Evolutionary conservation across 2,329 filamentous ascomycete genomes (phyloP), one percentile per base, ranked within the genome.

Genomic region (Alternaria brassicicola): DNA sequence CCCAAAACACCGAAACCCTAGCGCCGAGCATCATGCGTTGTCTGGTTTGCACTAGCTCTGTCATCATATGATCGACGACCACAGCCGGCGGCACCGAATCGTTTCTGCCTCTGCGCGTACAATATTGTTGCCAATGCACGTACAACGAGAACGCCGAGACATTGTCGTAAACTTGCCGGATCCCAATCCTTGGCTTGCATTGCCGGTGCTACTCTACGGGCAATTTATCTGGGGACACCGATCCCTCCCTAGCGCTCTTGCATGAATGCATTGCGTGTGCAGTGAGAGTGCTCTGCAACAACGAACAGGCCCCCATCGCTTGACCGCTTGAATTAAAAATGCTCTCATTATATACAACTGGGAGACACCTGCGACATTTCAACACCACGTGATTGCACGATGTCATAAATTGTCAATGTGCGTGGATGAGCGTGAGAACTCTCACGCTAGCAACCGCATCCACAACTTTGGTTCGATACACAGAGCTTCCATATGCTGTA

Each of bases 41-140:
- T 6, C 12, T 15, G 21, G 12, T 42, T 64, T 63, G 80, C 55
- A 78, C 33, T 28, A 23, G 15, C 19, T 30, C 31, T 26, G 72
- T 48, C 26, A 35, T 9, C 21, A 28, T 28, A 47, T 31, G 4
- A 28, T 38, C 35, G 35, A 19, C 35, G 4, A 5, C 21, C 35
- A 21, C 17, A 38, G 17, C 35, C 10, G 35, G 5, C 35, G 35
- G 35, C 17, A 38, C 10, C 35, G 9, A 17, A 38, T 21, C 35
- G 8, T 19, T 12, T 12, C 35, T 38, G 35, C 35, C 12, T 9
- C 28, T 30, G 30, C 30, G 30, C 12, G 51, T 55, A 33, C 46
- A 33, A 25, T 47, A 58, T 43, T 42, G 41, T 19, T 30, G 46
- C 59, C 23, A 25, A 45, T 39, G 21, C 60, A 58, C 48, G 33